Conservation (phyloP, 257 asterid genomes). For the Paulownia fortunei region DNA sequence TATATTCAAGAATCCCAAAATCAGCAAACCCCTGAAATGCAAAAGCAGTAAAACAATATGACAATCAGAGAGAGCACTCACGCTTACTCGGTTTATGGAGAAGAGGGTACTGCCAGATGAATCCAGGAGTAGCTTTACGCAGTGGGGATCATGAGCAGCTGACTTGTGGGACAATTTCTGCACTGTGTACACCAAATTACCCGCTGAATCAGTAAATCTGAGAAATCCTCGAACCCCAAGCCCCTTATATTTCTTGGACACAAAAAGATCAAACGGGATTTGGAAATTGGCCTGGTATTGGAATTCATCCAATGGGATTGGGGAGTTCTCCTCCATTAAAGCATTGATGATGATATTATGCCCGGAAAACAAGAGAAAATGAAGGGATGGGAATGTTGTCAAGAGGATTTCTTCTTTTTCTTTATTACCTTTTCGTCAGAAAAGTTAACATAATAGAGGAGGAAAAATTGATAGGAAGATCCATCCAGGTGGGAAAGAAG, state of each 20-base stretch:
- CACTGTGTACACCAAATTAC: conserved; percentile 62
- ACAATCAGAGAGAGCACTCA: conserved; percentile 42
- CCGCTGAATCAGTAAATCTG: conserved; percentile 64
- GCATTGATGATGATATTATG: background rate
- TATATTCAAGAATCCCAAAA: background rate
- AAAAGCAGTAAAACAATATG: background rate
- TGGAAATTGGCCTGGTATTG: conserved; percentile 33
- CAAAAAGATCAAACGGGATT: conserved; percentile 82
- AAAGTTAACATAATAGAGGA: background rate
- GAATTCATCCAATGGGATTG: conserved; percentile 31
- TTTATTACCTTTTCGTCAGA: background rate
- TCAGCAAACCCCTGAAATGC: background rate
- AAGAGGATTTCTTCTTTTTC: background rate
- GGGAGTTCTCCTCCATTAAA: conserved; percentile 47
- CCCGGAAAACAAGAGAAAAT: background rate
- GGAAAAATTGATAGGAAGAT: background rate
- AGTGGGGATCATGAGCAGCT: conserved; percentile 19
- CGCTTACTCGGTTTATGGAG: conserved; percentile 55
- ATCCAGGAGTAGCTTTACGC: conserved; percentile 57
- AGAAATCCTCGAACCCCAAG: conserved; percentile 49
- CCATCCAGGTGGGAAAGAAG: conserved; percentile 8
- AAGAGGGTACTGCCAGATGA: conserved; percentile 60
- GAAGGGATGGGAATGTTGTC: background rate
- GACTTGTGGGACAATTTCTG: conserved; percentile 43
- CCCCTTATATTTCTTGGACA: conserved; percentile 58